Base-by-base conservation (phyloP, 139 green algal genomes). In the Coelastrella sp. region DNA sequence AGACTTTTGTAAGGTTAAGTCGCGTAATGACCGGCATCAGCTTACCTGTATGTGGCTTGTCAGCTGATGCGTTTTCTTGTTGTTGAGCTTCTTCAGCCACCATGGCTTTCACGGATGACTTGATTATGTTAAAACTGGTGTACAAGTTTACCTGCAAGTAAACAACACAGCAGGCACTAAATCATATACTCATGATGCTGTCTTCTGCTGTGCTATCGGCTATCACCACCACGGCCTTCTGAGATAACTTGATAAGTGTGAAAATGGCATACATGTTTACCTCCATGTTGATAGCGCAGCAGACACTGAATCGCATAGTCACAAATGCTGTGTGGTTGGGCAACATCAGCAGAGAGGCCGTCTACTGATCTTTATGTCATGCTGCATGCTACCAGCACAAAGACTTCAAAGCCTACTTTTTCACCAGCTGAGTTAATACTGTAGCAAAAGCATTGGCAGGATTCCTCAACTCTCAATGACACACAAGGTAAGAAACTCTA, bases 21-120 rank as follows among this genome's bases (percentile, higher is more conserved):
- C n/a, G n/a, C n/a, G n/a, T n/a, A n/a, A n/a, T n/a, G n/a, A n/a
- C n/a, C n/a, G n/a, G 23, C 23, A 61, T 22, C 22, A 83, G 32
- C 22, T 17, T 76, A 56, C 60, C 19, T 58, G 22, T 71, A 47
- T 73, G 47, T 14, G 61, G 16, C 14, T 23, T 88, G 32, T 22
- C 66, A 4, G 22, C 17, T 32, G 83, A 54, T 16, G 3, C 57
- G 80, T 54, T 74, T 56, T 73, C 7, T 60, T 74, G 73, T 73
- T 89, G 57, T 60, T 83, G 73, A 7, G 87, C 73, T 75, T 91
- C 61, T 87, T 89, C 90, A 90, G 93, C 95, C 16, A 97, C 96
- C 84, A 94, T 95, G 61, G 78, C 87, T 66, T 90, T 90, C 17
- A 90, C 58, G 0, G 88, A 65, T 3, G 91, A 77, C 66, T 89